A percentile compares a stretch with the other conserved stretches of the same genome.
Conservation (phyloP, 2,329 filamentous ascomycete species). For the Colletotrichum lindemuthianum region DNA sequence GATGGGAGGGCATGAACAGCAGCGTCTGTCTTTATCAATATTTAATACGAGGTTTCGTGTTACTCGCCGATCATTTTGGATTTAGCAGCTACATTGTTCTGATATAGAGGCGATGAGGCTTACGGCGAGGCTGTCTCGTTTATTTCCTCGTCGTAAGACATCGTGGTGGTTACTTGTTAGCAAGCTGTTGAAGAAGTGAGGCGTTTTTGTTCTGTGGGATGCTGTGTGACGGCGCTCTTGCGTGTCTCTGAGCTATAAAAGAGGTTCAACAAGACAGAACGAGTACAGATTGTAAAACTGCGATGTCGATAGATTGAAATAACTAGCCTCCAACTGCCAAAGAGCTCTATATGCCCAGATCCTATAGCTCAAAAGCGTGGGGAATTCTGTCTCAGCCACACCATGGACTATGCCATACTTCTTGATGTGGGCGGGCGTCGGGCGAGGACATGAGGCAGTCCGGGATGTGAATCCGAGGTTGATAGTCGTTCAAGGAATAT, state of each 20-base stretch:
- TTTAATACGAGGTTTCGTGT: too few species aligned
- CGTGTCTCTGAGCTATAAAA: neutral
- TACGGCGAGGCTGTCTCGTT: constrained; percentile 9
- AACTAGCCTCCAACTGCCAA: neutral
- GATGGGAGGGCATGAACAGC: neutral
- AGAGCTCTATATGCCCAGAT: neutral
- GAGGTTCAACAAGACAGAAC: neutral
- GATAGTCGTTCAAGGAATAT: constrained; percentile 4
- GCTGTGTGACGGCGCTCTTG: accelerated
- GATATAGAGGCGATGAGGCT: neutral
- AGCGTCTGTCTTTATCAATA: too few species aligned
- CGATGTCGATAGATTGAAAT: constrained; percentile 3
- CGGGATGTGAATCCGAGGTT: neutral
- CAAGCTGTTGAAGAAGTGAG: neutral
- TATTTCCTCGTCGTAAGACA: constrained; percentile 11
- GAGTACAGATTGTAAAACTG: neutral
- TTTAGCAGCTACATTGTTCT: too few species aligned
- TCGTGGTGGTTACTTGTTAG: neutral
- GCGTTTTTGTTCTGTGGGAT: too few species aligned
- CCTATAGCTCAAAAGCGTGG: neutral
- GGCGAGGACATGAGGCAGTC: neutral
- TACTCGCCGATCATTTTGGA: too few species aligned
- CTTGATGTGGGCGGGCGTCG: constrained; percentile 4
- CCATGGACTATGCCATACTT: neutral
- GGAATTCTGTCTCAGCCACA: constrained; percentile 1